These are phyloP conservation scores for Cyberlindnera xishuangbannaensis DNA, from an alignment of 805 yeast species.

Conservation along the genomic window DNA sequence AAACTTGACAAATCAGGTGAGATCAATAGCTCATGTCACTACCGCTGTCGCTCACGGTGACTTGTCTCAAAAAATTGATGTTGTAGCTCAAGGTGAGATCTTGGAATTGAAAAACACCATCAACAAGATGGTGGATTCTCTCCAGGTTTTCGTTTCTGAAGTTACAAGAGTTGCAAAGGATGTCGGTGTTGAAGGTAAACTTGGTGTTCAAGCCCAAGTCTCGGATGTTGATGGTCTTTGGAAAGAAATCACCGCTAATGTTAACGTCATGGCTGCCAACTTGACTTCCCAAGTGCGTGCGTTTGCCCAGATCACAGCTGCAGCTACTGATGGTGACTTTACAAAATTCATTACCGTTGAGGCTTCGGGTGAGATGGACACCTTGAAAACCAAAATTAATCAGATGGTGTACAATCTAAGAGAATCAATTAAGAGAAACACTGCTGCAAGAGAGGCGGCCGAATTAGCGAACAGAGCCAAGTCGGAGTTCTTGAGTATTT, in stretches of 20 bases:
- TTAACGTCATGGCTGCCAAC: conserved; percentile 89
- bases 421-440: conserved; percentile 85
- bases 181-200: conserved; percentile 89
- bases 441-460: conserved; percentile 93
- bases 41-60: conserved; percentile 95
- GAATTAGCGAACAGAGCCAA: conserved; percentile 85
- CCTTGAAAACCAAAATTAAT: conserved; percentile 47
- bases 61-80: conserved; percentile 81
- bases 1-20: conserved; percentile 82
- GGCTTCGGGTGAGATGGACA: conserved; percentile 84
- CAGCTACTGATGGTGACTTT: conserved; percentile 92
- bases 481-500: conserved; percentile 85
- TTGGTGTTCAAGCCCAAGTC: conserved; percentile 90
- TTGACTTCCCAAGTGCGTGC: conserved; percentile 90
- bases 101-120: conserved; percentile 79
- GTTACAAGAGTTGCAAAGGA: conserved; percentile 88
- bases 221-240: conserved; percentile 87
- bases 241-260: conserved; percentile 89
- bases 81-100: conserved; percentile 88
- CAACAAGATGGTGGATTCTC: conserved; percentile 88
- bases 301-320: conserved; percentile 88
- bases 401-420: conserved; percentile 83
- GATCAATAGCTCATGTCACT: conserved; percentile 89
- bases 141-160: conserved; percentile 82
- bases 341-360: conserved; percentile 87